Percentiles rank a stretch among this genome's conserved stretches.
These are phyloP conservation scores for Oxyria digyna DNA, from an alignment of 148 eudicot genomes.

Conservation along the genomic window DNA sequence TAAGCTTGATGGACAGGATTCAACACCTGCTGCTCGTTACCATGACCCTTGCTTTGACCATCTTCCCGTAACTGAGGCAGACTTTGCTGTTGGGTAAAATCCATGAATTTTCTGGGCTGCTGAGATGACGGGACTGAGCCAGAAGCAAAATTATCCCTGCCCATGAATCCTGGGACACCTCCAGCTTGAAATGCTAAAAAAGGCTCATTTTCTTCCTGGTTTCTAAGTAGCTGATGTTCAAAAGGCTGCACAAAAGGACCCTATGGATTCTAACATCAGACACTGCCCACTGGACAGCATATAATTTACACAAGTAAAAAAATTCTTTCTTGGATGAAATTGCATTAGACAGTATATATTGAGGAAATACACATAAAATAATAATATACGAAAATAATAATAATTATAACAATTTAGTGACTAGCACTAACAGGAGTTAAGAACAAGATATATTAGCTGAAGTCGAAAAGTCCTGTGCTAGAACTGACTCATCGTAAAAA, in stretches of 20 bases:
- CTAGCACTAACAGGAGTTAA: neutral
- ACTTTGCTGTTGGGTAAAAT: conserved; percentile 46
- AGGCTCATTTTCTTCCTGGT: conserved; percentile 67
- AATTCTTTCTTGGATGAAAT: neutral
- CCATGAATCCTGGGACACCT: conserved; percentile 43
- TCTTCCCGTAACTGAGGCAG: conserved; percentile 48
- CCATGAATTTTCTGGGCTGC: conserved; percentile 46
- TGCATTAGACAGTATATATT: neutral
- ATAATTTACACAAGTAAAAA: neutral
- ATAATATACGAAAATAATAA: neutral
- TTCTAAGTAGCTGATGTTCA: conserved; percentile 60
- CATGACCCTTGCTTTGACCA: conserved; percentile 52
- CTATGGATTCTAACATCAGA: neutral
- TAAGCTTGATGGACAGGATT: conserved; percentile 76
- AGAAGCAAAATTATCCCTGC: conserved; percentile 44
- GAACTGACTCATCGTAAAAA: neutral
- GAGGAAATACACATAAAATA: neutral
- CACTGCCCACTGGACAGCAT: neutral
- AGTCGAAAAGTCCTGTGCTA: neutral
- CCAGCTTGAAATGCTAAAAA: conserved; percentile 53
- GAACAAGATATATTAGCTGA: neutral
- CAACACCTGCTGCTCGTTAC: conserved; percentile 51
- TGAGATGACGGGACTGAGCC: conserved; percentile 50
- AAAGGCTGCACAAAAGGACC: conserved; percentile 34
- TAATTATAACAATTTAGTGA: neutral